Evolutionary conservation across 2,329 filamentous ascomycete species (phyloP), one percentile per base, ranked within the genome.

Genomic region (Lizonia empirigonia): DNA sequence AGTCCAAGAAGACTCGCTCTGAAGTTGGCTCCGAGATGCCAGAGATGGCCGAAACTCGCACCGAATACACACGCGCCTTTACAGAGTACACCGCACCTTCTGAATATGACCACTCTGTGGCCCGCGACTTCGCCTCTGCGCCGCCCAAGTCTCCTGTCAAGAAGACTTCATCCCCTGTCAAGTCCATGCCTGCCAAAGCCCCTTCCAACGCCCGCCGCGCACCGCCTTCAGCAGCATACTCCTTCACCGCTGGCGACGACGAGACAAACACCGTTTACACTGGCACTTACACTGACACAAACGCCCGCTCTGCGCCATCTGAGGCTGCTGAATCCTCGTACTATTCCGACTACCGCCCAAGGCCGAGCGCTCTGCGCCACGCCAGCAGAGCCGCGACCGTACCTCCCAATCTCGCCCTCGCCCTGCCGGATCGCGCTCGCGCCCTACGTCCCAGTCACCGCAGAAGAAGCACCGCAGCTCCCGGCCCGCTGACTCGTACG

Each of bases 181-280:
- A 54, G 13, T 46, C 40, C 30, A 50, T 41, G 9, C 53, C 52
- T 30, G 53, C 40, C 38, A 64, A 65, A 34, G 53, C 44, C 5
- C 50, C 51, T 12, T 40, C 51, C 1, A 56, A 56, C n/a, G 56
- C 61, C 30, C 70, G 67, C 32, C 72, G 71, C 40, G 64, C 68
- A 34, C 64, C 68, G 44, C 72, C 72, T 2, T 72, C 70, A 2
- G 68, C 65, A 10, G 71, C 72, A 7, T 81, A 80, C 65, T 80
- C 78, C 5, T 82, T 82, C 65, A 76, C 72, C 22, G 74, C 76
- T 9, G 79, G 78, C 37, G 77, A 76, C 47, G 79, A 80, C 23
- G 79, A 80, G n/a, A 70, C 73, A 57, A 68, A 60, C 15, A 73
- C 70, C 16, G 65, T 73, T 13, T 77, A 78, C 68, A 77, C 76